Evolutionary conservation across 768 basidiomycete species (phyloP).

Genomic region (Lentinula sp.): DNA sequence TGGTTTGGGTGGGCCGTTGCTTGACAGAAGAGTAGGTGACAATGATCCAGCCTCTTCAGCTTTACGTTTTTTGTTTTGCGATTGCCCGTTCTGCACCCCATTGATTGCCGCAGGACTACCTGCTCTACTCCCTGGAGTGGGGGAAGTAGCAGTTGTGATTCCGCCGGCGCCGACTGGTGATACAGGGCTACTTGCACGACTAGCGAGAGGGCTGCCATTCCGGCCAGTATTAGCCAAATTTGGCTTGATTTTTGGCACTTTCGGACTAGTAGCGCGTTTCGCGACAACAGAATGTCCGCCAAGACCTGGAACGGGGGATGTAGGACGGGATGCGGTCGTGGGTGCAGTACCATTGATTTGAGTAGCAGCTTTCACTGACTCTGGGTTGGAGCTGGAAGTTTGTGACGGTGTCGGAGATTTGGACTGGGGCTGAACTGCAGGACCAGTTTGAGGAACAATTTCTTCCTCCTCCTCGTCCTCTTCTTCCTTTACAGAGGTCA

Average conservation of each 20-base stretch:
- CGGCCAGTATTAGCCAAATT: slow-evolving; percentile 44
- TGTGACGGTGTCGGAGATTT: slow-evolving; percentile 38
- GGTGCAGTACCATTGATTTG: not conserved
- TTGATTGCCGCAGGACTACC: slow-evolving; percentile 32
- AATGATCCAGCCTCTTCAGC: slow-evolving; percentile 29
- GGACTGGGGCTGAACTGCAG: slow-evolving; percentile 38
- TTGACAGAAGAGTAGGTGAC: slow-evolving; percentile 23
- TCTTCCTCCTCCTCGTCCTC: slow-evolving; percentile 78
- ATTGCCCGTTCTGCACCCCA: slow-evolving; percentile 14
- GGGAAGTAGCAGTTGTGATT: not conserved
- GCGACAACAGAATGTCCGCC: slow-evolving; percentile 79
- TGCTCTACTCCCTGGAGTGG: slow-evolving; percentile 26
- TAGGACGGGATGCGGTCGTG: slow-evolving; percentile 44
- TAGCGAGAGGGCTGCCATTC: slow-evolving; percentile 56
- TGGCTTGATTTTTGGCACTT: slow-evolving; percentile 43
- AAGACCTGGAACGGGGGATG: slow-evolving; percentile 53
- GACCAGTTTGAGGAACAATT: slow-evolving; percentile 27
- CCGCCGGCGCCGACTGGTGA: slow-evolving; percentile 6
- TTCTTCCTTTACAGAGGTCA: slow-evolving; percentile 29
- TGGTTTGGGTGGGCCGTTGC: slow-evolving; percentile 28
- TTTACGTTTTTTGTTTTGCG: slow-evolving; percentile 29
- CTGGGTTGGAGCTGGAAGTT: slow-evolving; percentile 40
- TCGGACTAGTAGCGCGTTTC: slow-evolving; percentile 81
- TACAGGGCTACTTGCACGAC: slow-evolving; percentile 48
- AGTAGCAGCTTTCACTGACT: slow-evolving; percentile 9